These are phyloP conservation scores for Ustilago xerochloae DNA, from an alignment of 1,284 basidiomycete species.

Conservation along the genomic window DNA sequence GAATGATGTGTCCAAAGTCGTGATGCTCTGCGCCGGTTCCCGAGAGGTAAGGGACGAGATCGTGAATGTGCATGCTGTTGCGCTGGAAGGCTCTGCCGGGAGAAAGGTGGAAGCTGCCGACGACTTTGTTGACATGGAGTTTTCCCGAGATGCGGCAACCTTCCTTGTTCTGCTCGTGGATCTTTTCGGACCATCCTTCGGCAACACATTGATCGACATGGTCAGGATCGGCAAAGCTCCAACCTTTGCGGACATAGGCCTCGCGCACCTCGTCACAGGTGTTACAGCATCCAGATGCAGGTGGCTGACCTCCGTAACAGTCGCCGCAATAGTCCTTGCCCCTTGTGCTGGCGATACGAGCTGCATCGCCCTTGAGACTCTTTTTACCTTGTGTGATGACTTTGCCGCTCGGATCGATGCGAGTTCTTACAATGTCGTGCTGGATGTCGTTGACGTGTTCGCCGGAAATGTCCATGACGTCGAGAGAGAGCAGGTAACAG, in stretches of 20 bases:
- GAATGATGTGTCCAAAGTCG: slow-evolving; percentile 91
- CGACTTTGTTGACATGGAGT: slow-evolving; percentile 94
- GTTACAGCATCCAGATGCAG: slow-evolving; percentile 85
- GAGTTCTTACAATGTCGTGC: slow-evolving; percentile 87
- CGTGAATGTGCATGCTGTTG: slow-evolving; percentile 83
- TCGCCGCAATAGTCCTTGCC: slow-evolving; percentile 74
- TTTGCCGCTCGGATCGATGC: slow-evolving; percentile 76
- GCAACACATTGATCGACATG: slow-evolving; percentile 87
- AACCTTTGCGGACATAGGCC: slow-evolving; percentile 89
- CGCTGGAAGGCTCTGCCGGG: slow-evolving; percentile 93
- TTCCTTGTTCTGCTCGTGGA: slow-evolving; percentile 89
- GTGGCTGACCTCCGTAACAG: slow-evolving; percentile 90
- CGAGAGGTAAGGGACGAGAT: slow-evolving; percentile 90
- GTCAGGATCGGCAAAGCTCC: slow-evolving; percentile 93
- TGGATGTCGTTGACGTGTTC: slow-evolving; percentile 79
- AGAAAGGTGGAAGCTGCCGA: slow-evolving; percentile 70
- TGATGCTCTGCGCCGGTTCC: slow-evolving; percentile 62
- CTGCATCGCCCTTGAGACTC: slow-evolving; percentile 61
- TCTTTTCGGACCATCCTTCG: slow-evolving; percentile 94
- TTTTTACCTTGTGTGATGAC: slow-evolving; percentile 48
- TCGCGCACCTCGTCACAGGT: slow-evolving; percentile 93
- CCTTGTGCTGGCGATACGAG: slow-evolving; percentile 44
- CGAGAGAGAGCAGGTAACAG: slow-evolving; percentile 80
- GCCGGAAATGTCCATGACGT: slow-evolving; percentile 98
- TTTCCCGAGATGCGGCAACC: slow-evolving; percentile 93